Conservation (phyloP, 2,329 filamentous ascomycete genomes). For the Tolypocladium tropicale region DNA sequence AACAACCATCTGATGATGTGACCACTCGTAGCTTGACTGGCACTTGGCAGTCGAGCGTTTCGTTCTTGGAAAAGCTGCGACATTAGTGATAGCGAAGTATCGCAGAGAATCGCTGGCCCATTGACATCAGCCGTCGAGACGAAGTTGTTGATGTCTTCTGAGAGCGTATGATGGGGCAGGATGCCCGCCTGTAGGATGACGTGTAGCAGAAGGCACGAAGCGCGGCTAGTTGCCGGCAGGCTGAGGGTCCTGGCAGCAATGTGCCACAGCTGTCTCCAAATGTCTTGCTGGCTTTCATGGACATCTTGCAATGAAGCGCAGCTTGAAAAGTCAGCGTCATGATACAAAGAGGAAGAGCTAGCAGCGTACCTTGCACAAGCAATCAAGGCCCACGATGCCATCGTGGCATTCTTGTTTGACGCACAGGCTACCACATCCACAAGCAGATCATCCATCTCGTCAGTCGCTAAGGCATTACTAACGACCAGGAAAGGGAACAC, state of each 20-base stretch:
- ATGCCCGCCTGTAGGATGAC: conserved; percentile 55
- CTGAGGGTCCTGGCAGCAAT: conserved; percentile 60
- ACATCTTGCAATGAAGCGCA: conserved; percentile 15
- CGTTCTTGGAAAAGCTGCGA: conserved; percentile 54
- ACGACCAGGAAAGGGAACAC: conserved; percentile 47
- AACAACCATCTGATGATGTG: conserved; percentile 75
- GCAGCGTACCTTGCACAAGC: conserved; percentile 61
- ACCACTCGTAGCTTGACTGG: conserved; percentile 56
- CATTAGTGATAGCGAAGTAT: conserved; percentile 69
- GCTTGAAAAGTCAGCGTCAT: conserved; percentile 16
- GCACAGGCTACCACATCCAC: conserved; percentile 47
- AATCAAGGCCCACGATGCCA: conserved; percentile 75
- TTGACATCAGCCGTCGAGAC: conserved; percentile 70
- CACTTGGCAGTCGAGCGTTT: conserved; percentile 57
- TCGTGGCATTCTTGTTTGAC: conserved; percentile 55
- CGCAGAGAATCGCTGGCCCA: conserved; percentile 69
- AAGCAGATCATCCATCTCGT: conserved; percentile 46
- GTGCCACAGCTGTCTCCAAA: conserved; percentile 71
- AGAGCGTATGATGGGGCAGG: conserved; percentile 56
- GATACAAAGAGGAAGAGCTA: background rate
- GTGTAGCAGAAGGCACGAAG: conserved; percentile 64
- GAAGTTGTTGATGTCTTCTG: conserved; percentile 61
- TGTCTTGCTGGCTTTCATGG: conserved; percentile 25
- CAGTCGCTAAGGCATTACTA: conserved; percentile 30
- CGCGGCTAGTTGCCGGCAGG: conserved; percentile 60